Conservation (phyloP, 306 rosid species). For the Dicorynia guianensis region DNA sequence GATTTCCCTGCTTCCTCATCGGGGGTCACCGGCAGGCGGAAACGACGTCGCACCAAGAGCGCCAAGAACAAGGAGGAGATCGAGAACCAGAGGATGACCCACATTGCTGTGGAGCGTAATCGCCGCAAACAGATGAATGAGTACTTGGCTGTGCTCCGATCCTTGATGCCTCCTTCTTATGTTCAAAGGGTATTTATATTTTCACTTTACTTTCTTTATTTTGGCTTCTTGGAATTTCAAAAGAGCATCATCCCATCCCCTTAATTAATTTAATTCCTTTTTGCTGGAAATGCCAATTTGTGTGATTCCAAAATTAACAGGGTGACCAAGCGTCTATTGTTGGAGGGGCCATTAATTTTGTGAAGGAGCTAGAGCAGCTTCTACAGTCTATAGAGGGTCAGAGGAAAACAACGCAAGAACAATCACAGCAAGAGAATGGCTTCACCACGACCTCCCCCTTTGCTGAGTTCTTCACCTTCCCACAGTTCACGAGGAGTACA, state of each 20-base stretch:
- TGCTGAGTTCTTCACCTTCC: slow-evolving; percentile 79
- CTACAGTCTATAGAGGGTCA: slow-evolving; percentile 65
- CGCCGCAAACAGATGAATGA: slow-evolving; percentile 93
- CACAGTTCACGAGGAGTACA: slow-evolving; percentile 70
- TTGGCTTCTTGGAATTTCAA: background rate
- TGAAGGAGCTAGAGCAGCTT: slow-evolving; percentile 84
- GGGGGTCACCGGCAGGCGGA: slow-evolving; percentile 43
- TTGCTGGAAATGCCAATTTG: background rate
- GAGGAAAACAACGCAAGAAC: slow-evolving; percentile 45
- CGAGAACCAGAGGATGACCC: slow-evolving; percentile 89
- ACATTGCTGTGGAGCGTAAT: slow-evolving; percentile 91
- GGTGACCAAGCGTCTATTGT: slow-evolving; percentile 96
- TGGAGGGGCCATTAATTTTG: slow-evolving; percentile 93
- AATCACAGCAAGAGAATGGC: background rate
- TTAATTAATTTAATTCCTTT: background rate
- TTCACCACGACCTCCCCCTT: slow-evolving; percentile 42
- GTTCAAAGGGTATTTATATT: slow-evolving; percentile 64
- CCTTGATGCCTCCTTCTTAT: slow-evolving; percentile 84
- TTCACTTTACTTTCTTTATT: slow-evolving; percentile 30
- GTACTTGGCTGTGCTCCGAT: slow-evolving; percentile 73
- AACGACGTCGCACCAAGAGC: slow-evolving; percentile 63
- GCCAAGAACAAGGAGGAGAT: slow-evolving; percentile 76
- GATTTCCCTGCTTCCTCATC: background rate
- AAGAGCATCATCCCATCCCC: background rate
- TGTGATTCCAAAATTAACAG: slow-evolving; percentile 41